Conservation (phyloP, 2,329 filamentous ascomycete species). For the Pseudocercospora musae region DNA sequence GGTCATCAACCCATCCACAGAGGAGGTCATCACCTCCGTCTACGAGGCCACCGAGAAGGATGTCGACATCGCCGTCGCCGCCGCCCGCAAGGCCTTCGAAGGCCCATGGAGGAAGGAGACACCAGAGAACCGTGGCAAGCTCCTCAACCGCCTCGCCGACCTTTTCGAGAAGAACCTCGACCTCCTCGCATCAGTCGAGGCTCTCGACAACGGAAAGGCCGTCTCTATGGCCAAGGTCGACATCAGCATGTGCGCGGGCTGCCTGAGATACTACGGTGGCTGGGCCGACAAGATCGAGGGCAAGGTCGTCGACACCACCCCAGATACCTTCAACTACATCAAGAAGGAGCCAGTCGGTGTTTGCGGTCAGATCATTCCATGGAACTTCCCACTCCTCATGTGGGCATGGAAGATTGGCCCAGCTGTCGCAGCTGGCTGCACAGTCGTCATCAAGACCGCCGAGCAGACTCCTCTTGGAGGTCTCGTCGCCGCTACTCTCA, state of each 20-base stretch:
- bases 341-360: constrained; percentile 65
- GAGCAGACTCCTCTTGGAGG: constrained; percentile 73
- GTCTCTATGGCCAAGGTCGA: constrained; percentile 74
- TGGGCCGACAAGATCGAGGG: constrained; percentile 91
- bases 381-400: constrained; percentile 30
- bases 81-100: constrained; percentile 82
- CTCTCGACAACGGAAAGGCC: constrained; percentile 84
- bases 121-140: constrained; percentile 66
- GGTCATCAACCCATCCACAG: constrained; percentile 82
- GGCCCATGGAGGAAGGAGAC: constrained; percentile 65
- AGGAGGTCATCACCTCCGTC: constrained; percentile 80
- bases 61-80: constrained; percentile 72
- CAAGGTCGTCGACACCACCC: constrained; percentile 76
- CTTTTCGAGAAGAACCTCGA: constrained; percentile 75
- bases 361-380: constrained; percentile 80
- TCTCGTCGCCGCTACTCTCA: constrained; percentile 60
- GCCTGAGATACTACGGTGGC: constrained; percentile 81
- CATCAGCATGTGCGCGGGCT: constrained; percentile 63
- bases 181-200: constrained; percentile 75
- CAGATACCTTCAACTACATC: constrained; percentile 81
- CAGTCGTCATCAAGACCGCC: constrained; percentile 69
- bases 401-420: constrained; percentile 72
- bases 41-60: constrained; percentile 86
- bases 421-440: constrained; percentile 70
- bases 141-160: constrained; percentile 74